Evolutionary conservation across 2,329 filamentous ascomycete genomes (phyloP), one percentile per base, ranked within the genome.

Genomic region (Fusarium chlamydosporum): DNA sequence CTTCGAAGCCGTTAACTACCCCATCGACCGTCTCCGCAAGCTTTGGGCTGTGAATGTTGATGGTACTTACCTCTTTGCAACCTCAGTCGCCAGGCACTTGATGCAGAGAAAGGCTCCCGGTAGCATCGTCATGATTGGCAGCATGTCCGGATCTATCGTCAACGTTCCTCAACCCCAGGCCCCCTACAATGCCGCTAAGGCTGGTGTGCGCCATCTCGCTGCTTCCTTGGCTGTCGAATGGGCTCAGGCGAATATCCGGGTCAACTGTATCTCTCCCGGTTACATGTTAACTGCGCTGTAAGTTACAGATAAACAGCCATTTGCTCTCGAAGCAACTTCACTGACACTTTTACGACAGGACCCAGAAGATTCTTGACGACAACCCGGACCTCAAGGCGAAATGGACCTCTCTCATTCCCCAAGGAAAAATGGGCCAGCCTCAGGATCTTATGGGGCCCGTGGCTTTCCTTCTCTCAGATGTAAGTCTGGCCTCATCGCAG

Each of bases 221-320:
- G 88, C 92, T 37, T 96, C 92, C 69, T 85, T 97, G 74, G 94
- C 94, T 35, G 94, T 97, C 51, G 96, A 98, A 80, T 98, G 96
- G 95, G 94, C 95, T 0, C 86, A 90, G 72, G 89, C 91, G 37
- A 91, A 91, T 71, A 97, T 98, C 76, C 89, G 95, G 35, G 95
- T 98, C 72, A 98, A 98, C 83, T 96, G 92, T 80, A 96, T 98
- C 78, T 94, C 91, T 31, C 95, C 95, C 0, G 95, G 96, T 43
- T 98, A 98, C 81, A 98, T 98, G 95, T 83, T 97, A 71, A 97
- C 95, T 16, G 92, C 94, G 61, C 82, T 97, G 92, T 95, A 85
- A 88, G 91, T 82, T 38, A 45, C 34, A 48, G 40, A 43, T 16
- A 20, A 29, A 7, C 23, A 2, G 7, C 8, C 29, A 29, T 18